Evolutionary conservation across 1,284 basidiomycete species (phyloP).

Genomic region (Rhodotorula mucilaginosa): DNA sequence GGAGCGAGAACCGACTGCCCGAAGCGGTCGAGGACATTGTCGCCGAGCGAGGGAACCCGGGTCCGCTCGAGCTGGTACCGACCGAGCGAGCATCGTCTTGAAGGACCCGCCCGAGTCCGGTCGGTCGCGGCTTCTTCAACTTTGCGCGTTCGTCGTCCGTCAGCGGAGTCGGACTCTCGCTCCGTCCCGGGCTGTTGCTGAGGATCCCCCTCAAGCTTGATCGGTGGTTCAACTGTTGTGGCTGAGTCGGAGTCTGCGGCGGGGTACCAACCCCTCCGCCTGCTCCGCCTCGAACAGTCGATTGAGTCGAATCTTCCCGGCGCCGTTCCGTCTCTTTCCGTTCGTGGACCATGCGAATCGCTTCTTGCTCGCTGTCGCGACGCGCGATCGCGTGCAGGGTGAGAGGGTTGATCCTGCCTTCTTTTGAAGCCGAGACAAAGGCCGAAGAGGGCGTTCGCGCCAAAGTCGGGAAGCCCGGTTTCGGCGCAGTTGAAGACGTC

Average conservation of each 20-base stretch:
- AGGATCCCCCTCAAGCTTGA: background rate
- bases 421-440: conserved; percentile 22
- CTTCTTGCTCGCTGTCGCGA: conserved; percentile 35
- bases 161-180: conserved; percentile 22
- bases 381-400: conserved; percentile 38
- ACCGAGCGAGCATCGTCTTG: background rate
- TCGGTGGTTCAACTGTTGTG: background rate
- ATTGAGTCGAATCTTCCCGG: conserved; percentile 5
- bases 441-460: conserved; percentile 15
- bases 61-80: background rate
- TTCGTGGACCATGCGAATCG: conserved; percentile 29
- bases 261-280: background rate
- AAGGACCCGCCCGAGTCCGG: background rate
- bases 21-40: background rate
- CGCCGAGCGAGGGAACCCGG: background rate
- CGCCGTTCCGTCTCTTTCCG: conserved; percentile 24
- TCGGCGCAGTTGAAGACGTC: background rate
- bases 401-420: conserved; percentile 33
- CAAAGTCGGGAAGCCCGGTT: conserved; percentile 14
- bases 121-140: background rate
- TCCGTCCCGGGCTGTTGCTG: background rate
- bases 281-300: background rate
- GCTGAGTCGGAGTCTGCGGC: conserved; percentile 15
- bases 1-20: too few relatives aligned
- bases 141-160: conserved; percentile 6